A percentile compares a stretch with the other conserved stretches of the same genome.
Conservation (phyloP, 352 stramenopile genomes). For the Phytopythium helicoides region DNA sequence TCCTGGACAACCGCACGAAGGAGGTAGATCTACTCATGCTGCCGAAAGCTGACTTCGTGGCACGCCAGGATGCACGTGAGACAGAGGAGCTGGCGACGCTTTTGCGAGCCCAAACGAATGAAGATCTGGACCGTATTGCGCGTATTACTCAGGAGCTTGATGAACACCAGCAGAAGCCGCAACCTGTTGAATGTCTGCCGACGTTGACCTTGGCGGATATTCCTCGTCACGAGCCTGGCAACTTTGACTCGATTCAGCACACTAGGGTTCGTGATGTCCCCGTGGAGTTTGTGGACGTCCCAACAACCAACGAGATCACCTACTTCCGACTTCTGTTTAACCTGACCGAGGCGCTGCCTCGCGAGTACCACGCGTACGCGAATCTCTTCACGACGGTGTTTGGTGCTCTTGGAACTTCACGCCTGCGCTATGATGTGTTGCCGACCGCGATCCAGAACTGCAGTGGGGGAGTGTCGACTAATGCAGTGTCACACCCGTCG, state of each 20-base stretch:
- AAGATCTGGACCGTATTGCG: constrained; percentile 58
- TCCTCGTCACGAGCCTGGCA: constrained; percentile 38
- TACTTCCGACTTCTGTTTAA: constrained; percentile 80
- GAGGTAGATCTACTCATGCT: constrained; percentile 76
- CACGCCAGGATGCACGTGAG: constrained; percentile 50
- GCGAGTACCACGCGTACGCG: constrained; percentile 63
- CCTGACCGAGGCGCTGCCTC: constrained; percentile 35
- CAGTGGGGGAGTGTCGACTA: constrained; percentile 72
- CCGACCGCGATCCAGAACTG: constrained; percentile 75
- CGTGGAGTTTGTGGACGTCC: constrained; percentile 63
- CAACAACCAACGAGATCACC: constrained; percentile 82
- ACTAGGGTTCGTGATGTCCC: constrained; percentile 17
- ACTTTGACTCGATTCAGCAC: constrained; percentile 51
- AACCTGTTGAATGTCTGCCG: constrained; percentile 71
- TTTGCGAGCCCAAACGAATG: constrained; percentile 41
- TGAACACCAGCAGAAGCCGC: constrained; percentile 57
- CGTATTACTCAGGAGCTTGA: constrained; percentile 43
- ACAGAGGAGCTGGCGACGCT: constrained; percentile 39
- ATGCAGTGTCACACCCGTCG: constrained; percentile 48
- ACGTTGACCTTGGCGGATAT: constrained; percentile 75
- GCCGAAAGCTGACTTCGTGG: constrained; percentile 57
- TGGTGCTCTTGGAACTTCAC: constrained; percentile 68
- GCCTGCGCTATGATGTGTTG: constrained; percentile 60
- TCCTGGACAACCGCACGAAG: constrained; percentile 50
- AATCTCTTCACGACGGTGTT: constrained; percentile 73